Base-by-base conservation (phyloP, 371 early-diverging fungal genomes). In the Dentiscutata heterogama region DNA sequence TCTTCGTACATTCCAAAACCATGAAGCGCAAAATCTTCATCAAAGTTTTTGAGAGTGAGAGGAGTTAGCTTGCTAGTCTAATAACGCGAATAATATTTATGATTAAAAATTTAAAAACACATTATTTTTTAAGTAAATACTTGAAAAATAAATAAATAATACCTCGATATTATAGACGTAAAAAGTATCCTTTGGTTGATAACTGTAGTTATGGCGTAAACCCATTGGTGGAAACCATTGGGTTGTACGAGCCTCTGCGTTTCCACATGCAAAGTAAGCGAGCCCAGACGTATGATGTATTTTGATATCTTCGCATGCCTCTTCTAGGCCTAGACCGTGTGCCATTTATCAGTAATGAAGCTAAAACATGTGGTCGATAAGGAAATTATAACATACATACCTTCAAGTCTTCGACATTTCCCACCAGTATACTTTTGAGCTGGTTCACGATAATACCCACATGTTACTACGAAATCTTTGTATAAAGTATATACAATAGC, bases 241-340 rank as follows among this genome's bases (percentile, higher is more conserved):
- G 25, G 27, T 70, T 63, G 46, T 80, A 10, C 90, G 86, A 0
- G 83, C 42, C 51, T 84, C 78, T n/a, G 83, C 80, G 67, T 84
- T 64, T 14, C 89, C 89, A 58, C 90, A 90, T n/a, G 90, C 82
- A 70, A 87, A 75, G 82, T 88, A 90, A 46, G 87, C 90, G n/a
- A 85, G 80, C 8, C 90, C 88, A 11, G 86, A 85, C 8, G 67
- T 77, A 22, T 84, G 86, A 81, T 90, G 89, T 46, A 88, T 83
- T 29, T 85, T 87, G 35, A 90, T 83, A 56, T 88, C 90, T 84
- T 90, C 90, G 39, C 90, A 90, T 27, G 87, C 1, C 1, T 7
- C 86, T 46, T 90, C 86, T 13, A 88, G 76, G 4, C 85, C 85
- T 80, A 13, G 39, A 46, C 0, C 71, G 18, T 13, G 46, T 25